Percentiles rank a stretch among this genome's conserved stretches.
phyloP scores from a whole-genome alignment of 768 basidiomycete species.

The Coprinopsis marcescibilis region DNA sequence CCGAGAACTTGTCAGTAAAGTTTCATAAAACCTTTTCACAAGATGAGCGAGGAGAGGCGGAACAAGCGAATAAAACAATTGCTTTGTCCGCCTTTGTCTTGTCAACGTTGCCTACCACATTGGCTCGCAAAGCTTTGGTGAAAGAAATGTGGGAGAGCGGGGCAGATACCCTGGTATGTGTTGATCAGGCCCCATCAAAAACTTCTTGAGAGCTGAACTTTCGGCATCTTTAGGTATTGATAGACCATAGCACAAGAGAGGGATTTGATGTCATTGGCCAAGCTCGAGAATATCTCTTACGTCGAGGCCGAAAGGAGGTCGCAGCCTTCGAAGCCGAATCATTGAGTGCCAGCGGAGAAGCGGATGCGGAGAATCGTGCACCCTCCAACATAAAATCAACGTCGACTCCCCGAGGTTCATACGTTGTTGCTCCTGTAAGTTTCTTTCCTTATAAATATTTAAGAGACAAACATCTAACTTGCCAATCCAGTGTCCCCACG shows the following conservation, averaged over 20 bases:
- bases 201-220: neutral
- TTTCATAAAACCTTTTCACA: conserved; percentile 58
- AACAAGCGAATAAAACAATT: conserved; percentile 46
- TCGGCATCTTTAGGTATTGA: conserved; percentile 54
- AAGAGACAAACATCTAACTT: neutral
- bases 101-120: conserved; percentile 57
- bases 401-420: conserved; percentile 47
- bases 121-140: conserved; percentile 60
- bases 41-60: conserved; percentile 34
- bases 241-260: conserved; percentile 72
- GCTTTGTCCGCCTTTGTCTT: conserved; percentile 86
- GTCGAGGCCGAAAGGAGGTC: conserved; percentile 53
- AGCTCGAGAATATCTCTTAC: conserved; percentile 69
- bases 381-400: neutral
- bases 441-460: neutral
- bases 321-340: conserved; percentile 35
- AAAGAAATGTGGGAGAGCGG: conserved; percentile 91
- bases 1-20: conserved; percentile 36
- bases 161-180: conserved; percentile 69
- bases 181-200: conserved; percentile 2
- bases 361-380: neutral
- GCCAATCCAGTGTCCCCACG: conserved; percentile 76
- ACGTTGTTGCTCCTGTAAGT: conserved; percentile 86
- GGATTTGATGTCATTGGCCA: conserved; percentile 80
- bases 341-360: too few relatives aligned